Evolutionary conservation across 2,329 filamentous ascomycete species (phyloP).

Genomic region (Colletotrichum plurivorum): DNA sequence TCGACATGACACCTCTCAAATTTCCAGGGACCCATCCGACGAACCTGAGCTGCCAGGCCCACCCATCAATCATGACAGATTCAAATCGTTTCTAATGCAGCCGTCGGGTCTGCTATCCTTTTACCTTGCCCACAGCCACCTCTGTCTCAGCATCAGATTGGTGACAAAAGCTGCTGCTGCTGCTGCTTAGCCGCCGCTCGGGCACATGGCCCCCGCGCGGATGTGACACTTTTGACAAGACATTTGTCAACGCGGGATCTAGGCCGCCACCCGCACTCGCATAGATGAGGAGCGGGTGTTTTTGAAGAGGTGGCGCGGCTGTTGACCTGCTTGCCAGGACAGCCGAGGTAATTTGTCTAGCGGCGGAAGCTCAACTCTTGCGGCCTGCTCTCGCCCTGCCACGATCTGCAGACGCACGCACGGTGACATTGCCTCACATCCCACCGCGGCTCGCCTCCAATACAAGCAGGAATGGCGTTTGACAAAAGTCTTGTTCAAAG

Average conservation of each 20-base stretch:
- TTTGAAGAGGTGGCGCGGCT: too few species aligned
- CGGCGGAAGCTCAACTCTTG: too few species aligned
- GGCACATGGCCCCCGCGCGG: constrained; percentile 14
- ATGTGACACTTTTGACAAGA: constrained; percentile 20
- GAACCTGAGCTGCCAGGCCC: constrained; percentile 6
- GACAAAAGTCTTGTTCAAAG: not conserved
- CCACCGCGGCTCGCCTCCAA: not conserved
- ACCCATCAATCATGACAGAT: constrained; percentile 18
- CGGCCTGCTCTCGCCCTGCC: not conserved
- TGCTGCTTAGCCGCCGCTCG: constrained; percentile 4
- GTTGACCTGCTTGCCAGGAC: too few species aligned
- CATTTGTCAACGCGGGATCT: constrained; percentile 19
- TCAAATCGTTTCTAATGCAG: constrained; percentile 1
- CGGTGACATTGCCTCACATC: constrained; percentile 19
- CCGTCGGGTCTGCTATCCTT: not conserved
- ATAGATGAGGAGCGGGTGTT: too few species aligned
- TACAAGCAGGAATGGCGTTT: not conserved
- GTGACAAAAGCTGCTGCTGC: not conserved
- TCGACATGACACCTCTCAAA: not conserved
- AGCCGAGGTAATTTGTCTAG: not conserved
- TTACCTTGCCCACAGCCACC: constrained; percentile 1
- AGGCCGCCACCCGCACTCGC: too few species aligned
- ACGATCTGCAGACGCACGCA: constrained; percentile 3
- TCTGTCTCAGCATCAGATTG: constrained; percentile 6
- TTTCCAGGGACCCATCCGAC: constrained; percentile 12